A percentile compares a stretch with the other conserved stretches of the same genome.
Evolutionary conservation across 2,329 filamentous ascomycete genomes (phyloP).

Genomic region (Fusarium verrucosum): DNA sequence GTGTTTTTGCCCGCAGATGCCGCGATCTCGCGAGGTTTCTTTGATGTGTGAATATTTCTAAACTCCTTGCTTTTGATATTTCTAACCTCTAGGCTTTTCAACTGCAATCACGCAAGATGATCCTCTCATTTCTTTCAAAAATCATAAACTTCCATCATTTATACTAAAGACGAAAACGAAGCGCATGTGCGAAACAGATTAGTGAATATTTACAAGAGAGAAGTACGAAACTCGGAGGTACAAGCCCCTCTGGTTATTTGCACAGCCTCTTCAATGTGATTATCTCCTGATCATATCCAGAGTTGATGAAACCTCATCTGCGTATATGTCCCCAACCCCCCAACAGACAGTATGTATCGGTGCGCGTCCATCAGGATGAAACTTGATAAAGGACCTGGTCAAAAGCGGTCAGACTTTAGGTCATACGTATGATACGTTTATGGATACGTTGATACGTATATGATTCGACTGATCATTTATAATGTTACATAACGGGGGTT

Average conservation of each 20-base stretch:
- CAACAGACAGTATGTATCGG: not conserved
- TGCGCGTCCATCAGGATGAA: not conserved
- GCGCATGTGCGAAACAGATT: fast-evolving
- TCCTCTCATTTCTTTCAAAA: no score
- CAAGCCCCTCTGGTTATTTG: not conserved
- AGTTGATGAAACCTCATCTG: not conserved
- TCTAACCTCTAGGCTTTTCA: no score
- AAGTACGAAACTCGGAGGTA: not conserved
- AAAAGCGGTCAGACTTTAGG: constrained; percentile 7
- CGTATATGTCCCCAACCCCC: not conserved
- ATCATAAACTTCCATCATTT: no score
- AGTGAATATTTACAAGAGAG: not conserved
- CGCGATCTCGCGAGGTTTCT: not conserved
- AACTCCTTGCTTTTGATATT: no score
- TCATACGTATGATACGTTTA: constrained; percentile 7
- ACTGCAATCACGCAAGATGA: no score
- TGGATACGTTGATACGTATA: not conserved
- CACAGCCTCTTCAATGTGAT: not conserved
- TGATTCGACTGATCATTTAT: no score
- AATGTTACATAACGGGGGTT: no score
- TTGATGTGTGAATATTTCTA: no score
- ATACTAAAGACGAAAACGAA: fast-evolving
- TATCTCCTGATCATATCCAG: not conserved
- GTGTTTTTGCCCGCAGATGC: not conserved
- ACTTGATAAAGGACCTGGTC: not conserved